Evolutionary conservation across 179 eudicot species (phyloP), one percentile per base, ranked within the genome.

Genomic region (Sideroxylon spinosum): DNA sequence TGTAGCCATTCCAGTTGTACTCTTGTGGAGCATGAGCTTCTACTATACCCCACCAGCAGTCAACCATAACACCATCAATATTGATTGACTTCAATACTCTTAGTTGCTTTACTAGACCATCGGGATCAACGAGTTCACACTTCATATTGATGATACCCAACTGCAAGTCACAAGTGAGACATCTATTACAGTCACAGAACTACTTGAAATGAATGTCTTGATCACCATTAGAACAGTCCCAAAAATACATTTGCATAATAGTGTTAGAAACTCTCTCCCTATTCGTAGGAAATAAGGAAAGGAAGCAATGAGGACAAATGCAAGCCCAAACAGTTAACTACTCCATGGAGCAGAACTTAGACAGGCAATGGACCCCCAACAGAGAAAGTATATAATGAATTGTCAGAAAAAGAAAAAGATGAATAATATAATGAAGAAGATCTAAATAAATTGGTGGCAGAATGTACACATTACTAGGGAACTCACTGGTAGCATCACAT

Each of bases 1-100:
- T 93, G 88, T 95, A 93, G 57, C 98, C 98, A 84, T 80, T 89
- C 98, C 98, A 93, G 71, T 90, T 93, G 82, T 95, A 95, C 85
- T 89, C 95, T 79, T 86, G 95, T 0, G 98, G 98, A 78, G 87
- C 85, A 88, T 89, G 95, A 83, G 98, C 98, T 89, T 95, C 98
- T 46, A 95, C 98, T 80, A 95, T 85, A 61, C 98, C 98, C 98
- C 98, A 95, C 98, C 98, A 95, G 86, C 97, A 93, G 81, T 91
- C 89, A 73, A 95, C 89, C 89, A 84, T 86, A 78, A 93, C 87
- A 72, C 98, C 98, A 78, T 93, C 98, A 60, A 95, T 83, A 74
- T 90, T 89, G 13, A 85, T 74, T 50, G 94, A 89, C 79, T 95
- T 91, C 87, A 95, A 78, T 71, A 83, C 79, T 81, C 88, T 87